phyloP scores from a whole-genome alignment of 805 yeast genomes.

The Wickerhamomyces chaumierensis region DNA sequence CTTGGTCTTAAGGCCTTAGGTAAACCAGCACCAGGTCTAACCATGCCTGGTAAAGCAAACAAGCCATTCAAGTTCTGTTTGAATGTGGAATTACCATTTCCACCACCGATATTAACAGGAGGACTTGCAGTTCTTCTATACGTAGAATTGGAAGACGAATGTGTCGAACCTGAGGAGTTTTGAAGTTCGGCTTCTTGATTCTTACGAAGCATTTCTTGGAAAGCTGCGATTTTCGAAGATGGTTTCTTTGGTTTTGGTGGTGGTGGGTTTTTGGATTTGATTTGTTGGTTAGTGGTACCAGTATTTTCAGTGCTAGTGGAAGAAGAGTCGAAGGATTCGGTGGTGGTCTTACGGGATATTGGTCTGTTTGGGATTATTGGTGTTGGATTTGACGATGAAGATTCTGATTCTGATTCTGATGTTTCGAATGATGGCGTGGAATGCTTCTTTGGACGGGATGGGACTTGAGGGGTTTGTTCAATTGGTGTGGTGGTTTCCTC shows the following conservation, averaged over 20 bases:
- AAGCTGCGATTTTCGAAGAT: slow-evolving; percentile 70
- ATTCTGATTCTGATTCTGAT: too few species aligned
- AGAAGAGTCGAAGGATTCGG: too few species aligned
- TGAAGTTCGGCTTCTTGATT: slow-evolving; percentile 39
- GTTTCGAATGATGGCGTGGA: not conserved
- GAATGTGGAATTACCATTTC: slow-evolving; percentile 25
- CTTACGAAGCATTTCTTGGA: slow-evolving; percentile 61
- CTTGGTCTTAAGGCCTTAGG: slow-evolving; percentile 12
- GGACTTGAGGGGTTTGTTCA: not conserved
- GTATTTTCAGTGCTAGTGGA: too few species aligned
- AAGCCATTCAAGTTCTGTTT: slow-evolving; percentile 51
- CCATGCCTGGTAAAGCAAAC: slow-evolving; percentile 46
- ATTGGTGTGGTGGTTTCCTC: not conserved
- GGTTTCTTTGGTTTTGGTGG: slow-evolving; percentile 72
- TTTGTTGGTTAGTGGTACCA: too few species aligned
- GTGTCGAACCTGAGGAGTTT: slow-evolving; percentile 20
- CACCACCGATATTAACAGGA: slow-evolving; percentile 17
- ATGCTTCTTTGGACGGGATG: slow-evolving; percentile 3
- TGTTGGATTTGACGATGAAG: not conserved
- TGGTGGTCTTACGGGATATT: not conserved
- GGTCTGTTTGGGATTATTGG: slow-evolving; percentile 3
- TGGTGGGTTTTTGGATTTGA: too few species aligned
- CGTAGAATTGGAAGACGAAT: not conserved
- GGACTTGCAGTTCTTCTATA: slow-evolving; percentile 25
- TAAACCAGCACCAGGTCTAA: slow-evolving; percentile 19